Base-by-base conservation (phyloP, 164 flowering plant species). In the Hamamelis virginiana region DNA sequence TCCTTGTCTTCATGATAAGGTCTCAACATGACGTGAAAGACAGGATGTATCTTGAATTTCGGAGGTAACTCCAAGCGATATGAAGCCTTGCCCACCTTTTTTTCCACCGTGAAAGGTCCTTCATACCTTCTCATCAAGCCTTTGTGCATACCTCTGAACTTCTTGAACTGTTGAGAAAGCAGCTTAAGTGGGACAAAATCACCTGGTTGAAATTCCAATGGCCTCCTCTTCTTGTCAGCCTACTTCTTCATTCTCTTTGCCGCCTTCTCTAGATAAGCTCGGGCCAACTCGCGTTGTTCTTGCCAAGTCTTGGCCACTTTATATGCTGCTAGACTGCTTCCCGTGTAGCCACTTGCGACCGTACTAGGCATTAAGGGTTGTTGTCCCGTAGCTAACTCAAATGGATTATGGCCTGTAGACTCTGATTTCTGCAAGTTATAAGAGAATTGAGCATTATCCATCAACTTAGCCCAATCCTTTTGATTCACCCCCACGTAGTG, bases 1-100 rank as follows among this genome's bases (percentile, higher is more conserved):
- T 59, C 62, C 62, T 10, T 11, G n/a, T 59, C 62, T 25, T 13
- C 62, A 59, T 59, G 33, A 59, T 26, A 59, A 1, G 62, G 44
- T 18, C 27, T 59, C 14, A 26, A 26, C 44, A 0, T 59, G 2
- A 59, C 62, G 14, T 25, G 62, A n/a, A 59, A 23, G 43, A 59
- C 5, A 27, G 43, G 43, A n/a, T 59, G 43, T 8, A 59, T 59
- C 38, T 59, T 59, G 2, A 59, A 4, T 1, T 13, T 3, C 1
- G 62, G 14, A 5, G 62, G 62, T 15, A 59, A 27, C 0, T 59
- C 62, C 0, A 59, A 10, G 28, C 15, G 0, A 18, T 59, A 59
- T 0, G 38, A 23, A 5, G 38, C 21, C 33, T 59, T 59, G 8
- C 41, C 41, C 41, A 33, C 41, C 6, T 33, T 33, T 2, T 6